These are phyloP conservation scores for Volvariella surrecta DNA, from an alignment of 1,284 basidiomycete genomes.

Conservation along the genomic window DNA sequence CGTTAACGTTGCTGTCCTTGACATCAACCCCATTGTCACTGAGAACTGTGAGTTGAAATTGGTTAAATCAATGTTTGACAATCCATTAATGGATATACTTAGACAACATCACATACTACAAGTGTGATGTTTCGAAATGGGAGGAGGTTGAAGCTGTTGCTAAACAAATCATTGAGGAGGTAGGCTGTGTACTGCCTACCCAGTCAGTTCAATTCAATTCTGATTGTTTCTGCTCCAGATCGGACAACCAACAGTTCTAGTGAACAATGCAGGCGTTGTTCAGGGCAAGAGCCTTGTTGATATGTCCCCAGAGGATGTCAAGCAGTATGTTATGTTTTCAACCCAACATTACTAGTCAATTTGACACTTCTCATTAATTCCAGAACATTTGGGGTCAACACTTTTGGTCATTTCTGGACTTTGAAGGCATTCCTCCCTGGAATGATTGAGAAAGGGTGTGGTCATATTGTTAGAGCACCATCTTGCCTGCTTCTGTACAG, in stretches of 20 bases:
- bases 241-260: slow-evolving; percentile 81
- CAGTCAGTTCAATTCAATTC: slow-evolving; percentile 3
- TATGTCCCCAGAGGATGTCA: slow-evolving; percentile 67
- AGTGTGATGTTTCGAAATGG: slow-evolving; percentile 87
- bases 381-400: slow-evolving; percentile 89
- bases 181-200: slow-evolving; percentile 21
- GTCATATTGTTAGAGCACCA: slow-evolving; percentile 94
- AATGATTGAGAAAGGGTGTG: slow-evolving; percentile 70
- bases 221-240: slow-evolving; percentile 41
- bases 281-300: slow-evolving; percentile 84
- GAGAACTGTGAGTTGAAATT: slow-evolving; percentile 53
- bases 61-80: slow-evolving; percentile 2
- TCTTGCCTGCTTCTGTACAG: slow-evolving; percentile 3
- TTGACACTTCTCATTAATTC: neutral
- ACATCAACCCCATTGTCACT: slow-evolving; percentile 66
- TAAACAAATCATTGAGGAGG: slow-evolving; percentile 68
- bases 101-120: slow-evolving; percentile 78
- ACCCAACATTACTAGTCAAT: neutral
- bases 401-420: slow-evolving; percentile 84
- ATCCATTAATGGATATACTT: slow-evolving; percentile 5
- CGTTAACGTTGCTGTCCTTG: slow-evolving; percentile 80
- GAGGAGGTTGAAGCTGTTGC: slow-evolving; percentile 70
- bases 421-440: slow-evolving; percentile 89
- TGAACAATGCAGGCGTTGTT: slow-evolving; percentile 96
- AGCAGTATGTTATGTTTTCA: slow-evolving; percentile 49